Evolutionary conservation across 2,329 filamentous ascomycete genomes (phyloP), one percentile per base, ranked within the genome.

Genomic region (Ceratocystis variospora): DNA sequence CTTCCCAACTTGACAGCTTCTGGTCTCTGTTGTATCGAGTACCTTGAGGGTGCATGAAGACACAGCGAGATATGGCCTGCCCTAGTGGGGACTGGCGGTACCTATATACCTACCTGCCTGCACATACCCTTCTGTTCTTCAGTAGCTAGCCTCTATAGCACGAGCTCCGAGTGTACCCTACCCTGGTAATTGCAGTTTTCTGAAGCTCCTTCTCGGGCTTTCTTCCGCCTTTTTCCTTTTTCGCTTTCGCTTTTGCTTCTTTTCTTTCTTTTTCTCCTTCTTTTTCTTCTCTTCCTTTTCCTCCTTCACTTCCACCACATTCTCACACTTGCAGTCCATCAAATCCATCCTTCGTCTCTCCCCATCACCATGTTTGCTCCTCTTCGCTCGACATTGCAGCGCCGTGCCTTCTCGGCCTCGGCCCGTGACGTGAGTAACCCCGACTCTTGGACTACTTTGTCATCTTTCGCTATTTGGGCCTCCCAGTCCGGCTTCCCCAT

Each of bases 331-430:
- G 7, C 48, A 53, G 61, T 67, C 45, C 68, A 69, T 70, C 68
- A 62, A 70, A 66, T 66, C 68, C 1, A 33, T 41, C 37, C 66
- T 68, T 68, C 71, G 25, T 33, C 53, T 37, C 46, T 37, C 44
- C 12, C 19, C 69, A 70, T 72, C 75, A 77, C 69, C 70, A 92
- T 95, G 90, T 93, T 93, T 77, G 84, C 87, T 74, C 81, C 55
- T 61, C 28, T 83, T 63, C 64, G 63, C 76, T 81, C 84, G 71
- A 80, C 75, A 71, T 80, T 87, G 77, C 88, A 90, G 81, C 83
- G 85, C 79, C 85, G 89, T 75, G 87, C 88, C 76, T 92, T 92
- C 80, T 90, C 89, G 75, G 87, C 84, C 75, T 87, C 88, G 74
- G 86, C 88, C 73, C 82, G 85, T 78, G 83, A 90, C 79, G 88